phyloP scores from a whole-genome alignment of 2,329 filamentous ascomycete genomes.

The Chalaropsis ovoidea region DNA sequence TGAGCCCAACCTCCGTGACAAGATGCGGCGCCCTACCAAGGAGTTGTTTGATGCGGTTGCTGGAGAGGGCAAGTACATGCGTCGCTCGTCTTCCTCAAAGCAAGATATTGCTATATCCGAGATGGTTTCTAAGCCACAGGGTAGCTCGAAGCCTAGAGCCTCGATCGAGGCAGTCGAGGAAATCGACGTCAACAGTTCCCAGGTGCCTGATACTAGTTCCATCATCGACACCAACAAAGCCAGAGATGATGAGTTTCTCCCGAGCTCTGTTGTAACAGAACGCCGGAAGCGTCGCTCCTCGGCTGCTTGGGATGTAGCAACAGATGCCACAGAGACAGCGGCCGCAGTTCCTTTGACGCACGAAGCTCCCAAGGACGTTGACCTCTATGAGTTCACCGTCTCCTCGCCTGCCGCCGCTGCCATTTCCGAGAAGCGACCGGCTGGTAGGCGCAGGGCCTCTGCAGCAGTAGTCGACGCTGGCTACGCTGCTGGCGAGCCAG shows the following conservation, averaged over 20 bases:
- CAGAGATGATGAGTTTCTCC: slow-evolving; percentile 26
- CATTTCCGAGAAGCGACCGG: slow-evolving; percentile 27
- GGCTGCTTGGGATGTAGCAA: slow-evolving; percentile 22
- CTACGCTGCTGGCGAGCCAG: slow-evolving; percentile 1
- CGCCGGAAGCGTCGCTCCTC: slow-evolving; percentile 37
- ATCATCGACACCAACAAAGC: slow-evolving; percentile 2
- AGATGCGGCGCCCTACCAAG: slow-evolving; percentile 73
- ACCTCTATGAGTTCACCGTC: slow-evolving; percentile 47
- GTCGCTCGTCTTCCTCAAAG: slow-evolving; percentile 31
- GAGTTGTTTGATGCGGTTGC: slow-evolving; percentile 64
- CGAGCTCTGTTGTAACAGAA: slow-evolving; percentile 34
- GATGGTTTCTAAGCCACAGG: slow-evolving; percentile 11
- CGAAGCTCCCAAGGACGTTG: slow-evolving; percentile 29
- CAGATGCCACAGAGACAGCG: background rate
- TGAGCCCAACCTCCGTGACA: slow-evolving; percentile 68
- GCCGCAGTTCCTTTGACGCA: slow-evolving; percentile 1
- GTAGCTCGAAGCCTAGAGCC: background rate
- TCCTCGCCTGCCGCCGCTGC: slow-evolving; percentile 35
- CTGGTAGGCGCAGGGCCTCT: slow-evolving; percentile 18
- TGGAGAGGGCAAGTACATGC: slow-evolving; percentile 48
- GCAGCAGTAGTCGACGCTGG: slow-evolving; percentile 13
- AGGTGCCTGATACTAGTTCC: background rate
- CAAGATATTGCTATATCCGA: slow-evolving; percentile 25
- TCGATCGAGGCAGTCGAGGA: background rate
- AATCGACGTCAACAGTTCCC: background rate